Evolutionary conservation across 345 rosid genomes (phyloP).

Genomic region (Physaria fendleri): DNA sequence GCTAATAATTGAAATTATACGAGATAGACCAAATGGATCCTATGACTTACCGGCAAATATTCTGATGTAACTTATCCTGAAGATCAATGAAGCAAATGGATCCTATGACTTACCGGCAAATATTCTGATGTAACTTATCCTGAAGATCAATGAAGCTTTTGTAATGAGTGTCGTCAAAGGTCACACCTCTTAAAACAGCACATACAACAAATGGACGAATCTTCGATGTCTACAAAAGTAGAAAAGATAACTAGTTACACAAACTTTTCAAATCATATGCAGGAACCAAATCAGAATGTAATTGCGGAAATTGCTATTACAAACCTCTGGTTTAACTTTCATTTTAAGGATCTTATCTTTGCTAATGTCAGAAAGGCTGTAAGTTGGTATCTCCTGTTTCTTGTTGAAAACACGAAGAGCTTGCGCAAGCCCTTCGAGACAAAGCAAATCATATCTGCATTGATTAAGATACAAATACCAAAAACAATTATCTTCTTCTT

Average conservation of each 20-base stretch:
- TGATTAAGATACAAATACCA: not conserved
- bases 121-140: constrained; percentile 93
- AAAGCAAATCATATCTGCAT: constrained; percentile 83
- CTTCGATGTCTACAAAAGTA: constrained; percentile 48
- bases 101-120: constrained; percentile 63
- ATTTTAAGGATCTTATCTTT: constrained; percentile 53
- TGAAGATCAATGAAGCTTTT: constrained; percentile 97
- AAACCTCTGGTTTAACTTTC: constrained; percentile 70
- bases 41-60: constrained; percentile 45
- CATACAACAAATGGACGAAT: constrained; percentile 71
- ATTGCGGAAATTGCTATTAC: not conserved
- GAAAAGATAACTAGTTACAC: not conserved
- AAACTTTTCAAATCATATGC: not conserved
- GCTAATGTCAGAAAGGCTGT: constrained; percentile 37
- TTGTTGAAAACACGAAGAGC: constrained; percentile 76
- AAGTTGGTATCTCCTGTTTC: constrained; percentile 53
- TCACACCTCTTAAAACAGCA: constrained; percentile 81
- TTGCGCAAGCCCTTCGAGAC: constrained; percentile 96
- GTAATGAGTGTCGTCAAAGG: constrained; percentile 77
- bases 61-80: constrained; percentile 95
- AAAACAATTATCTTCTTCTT: not conserved
- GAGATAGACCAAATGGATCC: not conserved
- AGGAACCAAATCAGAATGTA: not conserved
- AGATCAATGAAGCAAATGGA: constrained; percentile 97
- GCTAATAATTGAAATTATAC: not conserved